phyloP scores from a whole-genome alignment of 78 protist genomes.

The Pelomyxa schiedti region DNA sequence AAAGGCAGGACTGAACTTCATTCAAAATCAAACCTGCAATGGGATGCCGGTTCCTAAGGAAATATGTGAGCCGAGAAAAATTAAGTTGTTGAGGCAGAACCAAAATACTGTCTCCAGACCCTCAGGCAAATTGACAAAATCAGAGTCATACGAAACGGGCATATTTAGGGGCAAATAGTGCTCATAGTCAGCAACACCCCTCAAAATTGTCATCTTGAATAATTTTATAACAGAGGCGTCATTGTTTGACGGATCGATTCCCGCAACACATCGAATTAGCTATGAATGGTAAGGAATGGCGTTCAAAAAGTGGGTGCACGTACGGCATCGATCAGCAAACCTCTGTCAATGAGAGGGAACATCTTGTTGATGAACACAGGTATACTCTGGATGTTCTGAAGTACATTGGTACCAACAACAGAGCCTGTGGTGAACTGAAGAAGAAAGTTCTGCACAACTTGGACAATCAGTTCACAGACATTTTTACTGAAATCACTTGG shows the following conservation, averaged over 20 bases:
- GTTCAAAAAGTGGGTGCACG: neutral
- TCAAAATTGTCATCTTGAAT: neutral
- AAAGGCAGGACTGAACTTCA: neutral
- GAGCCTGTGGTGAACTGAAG: too few relatives aligned
- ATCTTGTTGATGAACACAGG: neutral
- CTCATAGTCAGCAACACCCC: neutral
- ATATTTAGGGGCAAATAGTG: neutral
- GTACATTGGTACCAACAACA: too few relatives aligned
- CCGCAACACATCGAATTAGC: too few relatives aligned
- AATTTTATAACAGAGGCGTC: neutral
- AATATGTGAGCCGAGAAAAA: too few relatives aligned
- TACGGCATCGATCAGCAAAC: neutral
- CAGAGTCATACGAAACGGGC: neutral
- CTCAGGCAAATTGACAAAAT: neutral
- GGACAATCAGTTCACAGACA: too few relatives aligned
- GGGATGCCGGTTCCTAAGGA: neutral
- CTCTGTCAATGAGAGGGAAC: neutral
- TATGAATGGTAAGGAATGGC: too few relatives aligned
- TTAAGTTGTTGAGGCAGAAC: too few relatives aligned
- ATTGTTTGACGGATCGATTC: neutral
- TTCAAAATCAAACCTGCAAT: neutral
- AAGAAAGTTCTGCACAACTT: too few relatives aligned
- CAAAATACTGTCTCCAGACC: neutral
- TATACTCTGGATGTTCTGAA: neutral
- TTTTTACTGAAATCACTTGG: too few relatives aligned